Base-by-base conservation (phyloP, 139 green algal genomes). In the Ostreobium quekettii region DNA sequence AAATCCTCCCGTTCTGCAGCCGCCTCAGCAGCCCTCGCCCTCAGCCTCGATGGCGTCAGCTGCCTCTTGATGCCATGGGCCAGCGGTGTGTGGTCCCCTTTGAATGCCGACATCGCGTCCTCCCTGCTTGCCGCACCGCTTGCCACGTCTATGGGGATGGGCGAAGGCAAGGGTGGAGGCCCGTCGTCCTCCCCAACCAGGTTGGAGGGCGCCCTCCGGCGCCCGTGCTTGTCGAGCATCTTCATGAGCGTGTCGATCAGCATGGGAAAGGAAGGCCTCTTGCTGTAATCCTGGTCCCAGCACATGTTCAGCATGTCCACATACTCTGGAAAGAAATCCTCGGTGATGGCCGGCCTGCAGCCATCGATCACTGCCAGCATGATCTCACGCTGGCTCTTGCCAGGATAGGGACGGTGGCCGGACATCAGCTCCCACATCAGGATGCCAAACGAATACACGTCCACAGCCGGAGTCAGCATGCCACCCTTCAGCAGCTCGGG, bases 401-500 rank as follows among this genome's bases (percentile, higher is more conserved):
- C 59, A 32, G 32, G 32, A 42, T n/a, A 39, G 7, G 28, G 30
- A 35, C 35, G 35, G 4, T 28, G 7, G 15, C 61, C 61, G 7
- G 61, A 36, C 3, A 68, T 15, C 22, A 68, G 5, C 31, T 68
- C 61, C 61, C 61, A 68, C 11, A 68, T 24, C 24, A 68, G 5
- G 4, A 78, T 47, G 2, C 48, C 72, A 36, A 78, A 74, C 2
- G 72, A 70, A 49, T 63, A 78, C 24, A 78, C 58, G 59, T 78
- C 72, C 6, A 31, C 61, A 24, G 42, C 66, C 15, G 47, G 59
- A 30, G 61, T 31, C 57, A 78, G 32, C 31, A 56, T 29, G 1
- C 72, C 72, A 36, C 58, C 53, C 8, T 35, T 38, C 24, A 78
- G 72, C 58, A 47, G 49, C 56, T 78, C 72, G 26, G 72, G 72